phyloP scores from a whole-genome alignment of 805 yeast species.

The Wickerhamiella shivajii region DNA sequence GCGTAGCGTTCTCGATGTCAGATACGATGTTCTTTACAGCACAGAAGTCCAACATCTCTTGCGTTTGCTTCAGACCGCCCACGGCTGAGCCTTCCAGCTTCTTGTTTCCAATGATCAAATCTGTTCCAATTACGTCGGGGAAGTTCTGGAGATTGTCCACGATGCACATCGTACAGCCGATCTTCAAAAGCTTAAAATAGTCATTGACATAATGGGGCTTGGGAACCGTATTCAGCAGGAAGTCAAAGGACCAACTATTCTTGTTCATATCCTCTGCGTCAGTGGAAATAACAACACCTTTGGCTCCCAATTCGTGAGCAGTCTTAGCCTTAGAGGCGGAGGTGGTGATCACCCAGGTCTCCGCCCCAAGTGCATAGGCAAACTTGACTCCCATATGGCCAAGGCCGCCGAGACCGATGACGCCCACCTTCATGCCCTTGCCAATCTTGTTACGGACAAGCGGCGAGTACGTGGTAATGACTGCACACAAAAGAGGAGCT shows the following conservation, averaged over 20 bases:
- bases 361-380: conserved; percentile 49
- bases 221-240: conserved; percentile 39
- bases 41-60: conserved; percentile 51
- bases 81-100: conserved; percentile 32
- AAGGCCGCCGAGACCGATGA: conserved; percentile 52
- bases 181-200: conserved; percentile 38
- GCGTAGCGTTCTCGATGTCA: conserved; percentile 48
- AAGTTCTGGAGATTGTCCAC: conserved; percentile 45
- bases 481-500: conserved; percentile 30
- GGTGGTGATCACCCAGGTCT: conserved; percentile 43
- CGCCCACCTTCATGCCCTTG: conserved; percentile 39
- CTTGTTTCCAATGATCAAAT: conserved; percentile 32
- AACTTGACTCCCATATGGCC: conserved; percentile 47
- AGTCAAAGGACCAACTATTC: conserved; percentile 6
- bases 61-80: conserved; percentile 52
- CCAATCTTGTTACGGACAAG: conserved; percentile 34
- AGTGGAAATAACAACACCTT: conserved; percentile 10
- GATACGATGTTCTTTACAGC: conserved; percentile 42
- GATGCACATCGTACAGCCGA: conserved; percentile 42
- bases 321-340: conserved; percentile 35
- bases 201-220: conserved; percentile 35
- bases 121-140: conserved; percentile 33
- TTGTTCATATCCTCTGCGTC: not conserved
- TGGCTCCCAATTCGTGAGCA: conserved; percentile 41
- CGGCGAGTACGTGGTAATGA: conserved; percentile 59